Evolutionary conservation across 2,329 filamentous ascomycete species (phyloP).

Genomic region (Fusarium clavum): DNA sequence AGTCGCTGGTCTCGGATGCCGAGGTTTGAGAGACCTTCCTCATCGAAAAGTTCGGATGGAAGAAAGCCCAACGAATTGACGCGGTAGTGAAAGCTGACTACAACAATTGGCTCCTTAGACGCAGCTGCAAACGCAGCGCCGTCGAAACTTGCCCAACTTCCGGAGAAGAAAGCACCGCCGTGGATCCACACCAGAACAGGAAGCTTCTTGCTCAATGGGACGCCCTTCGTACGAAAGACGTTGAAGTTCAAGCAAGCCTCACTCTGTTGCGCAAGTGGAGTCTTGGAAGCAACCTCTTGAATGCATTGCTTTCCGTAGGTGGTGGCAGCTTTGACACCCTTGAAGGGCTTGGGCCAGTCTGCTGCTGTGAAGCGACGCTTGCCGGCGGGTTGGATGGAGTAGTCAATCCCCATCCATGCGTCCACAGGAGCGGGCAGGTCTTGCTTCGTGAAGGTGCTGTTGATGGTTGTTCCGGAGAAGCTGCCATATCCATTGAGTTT

Average conservation of each 20-base stretch:
- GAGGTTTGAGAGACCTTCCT: slow-evolving; percentile 59
- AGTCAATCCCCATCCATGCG: slow-evolving; percentile 62
- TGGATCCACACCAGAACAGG: slow-evolving; percentile 57
- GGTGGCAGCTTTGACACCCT: slow-evolving; percentile 53
- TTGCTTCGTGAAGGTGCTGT: slow-evolving; percentile 29
- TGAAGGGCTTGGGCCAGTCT: slow-evolving; percentile 55
- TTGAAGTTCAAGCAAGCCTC: slow-evolving; percentile 57
- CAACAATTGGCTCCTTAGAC: slow-evolving; percentile 55
- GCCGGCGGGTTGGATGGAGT: slow-evolving; percentile 56
- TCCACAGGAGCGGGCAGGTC: slow-evolving; percentile 49
- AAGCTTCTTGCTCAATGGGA: slow-evolving; percentile 51
- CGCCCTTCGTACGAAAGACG: slow-evolving; percentile 51
- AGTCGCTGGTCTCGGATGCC: slow-evolving; percentile 65
- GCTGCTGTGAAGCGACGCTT: slow-evolving; percentile 56
- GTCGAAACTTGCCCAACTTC: slow-evolving; percentile 52
- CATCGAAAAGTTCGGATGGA: slow-evolving; percentile 56
- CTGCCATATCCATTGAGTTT: slow-evolving; percentile 36
- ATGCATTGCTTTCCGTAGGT: slow-evolving; percentile 57
- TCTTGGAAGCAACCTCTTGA: slow-evolving; percentile 48
- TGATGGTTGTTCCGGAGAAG: slow-evolving; percentile 37
- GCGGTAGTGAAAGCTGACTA: slow-evolving; percentile 59
- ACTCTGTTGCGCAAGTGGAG: slow-evolving; percentile 41
- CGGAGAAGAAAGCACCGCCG: slow-evolving; percentile 52
- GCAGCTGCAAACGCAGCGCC: slow-evolving; percentile 50
- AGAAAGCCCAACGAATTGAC: slow-evolving; percentile 55